phyloP scores from a whole-genome alignment of 179 eudicot species.

The Amaranthus tricolor region DNA sequence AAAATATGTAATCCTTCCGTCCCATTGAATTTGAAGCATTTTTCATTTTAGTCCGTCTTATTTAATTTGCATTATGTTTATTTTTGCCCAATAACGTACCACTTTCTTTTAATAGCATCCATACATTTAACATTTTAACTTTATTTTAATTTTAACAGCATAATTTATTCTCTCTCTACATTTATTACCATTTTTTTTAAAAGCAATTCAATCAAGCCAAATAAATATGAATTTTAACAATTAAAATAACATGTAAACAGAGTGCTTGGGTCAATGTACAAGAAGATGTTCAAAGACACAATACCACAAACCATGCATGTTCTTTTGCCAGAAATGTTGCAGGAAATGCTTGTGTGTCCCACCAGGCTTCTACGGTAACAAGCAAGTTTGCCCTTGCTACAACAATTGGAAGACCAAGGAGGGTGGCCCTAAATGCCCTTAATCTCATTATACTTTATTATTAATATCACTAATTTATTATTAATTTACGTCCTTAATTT shows the following conservation, averaged over 20 bases:
- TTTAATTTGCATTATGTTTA: no score
- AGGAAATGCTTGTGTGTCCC: slow-evolving; percentile 39
- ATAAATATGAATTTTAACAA: background rate
- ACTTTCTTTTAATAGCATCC: no score
- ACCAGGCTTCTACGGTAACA: slow-evolving; percentile 35
- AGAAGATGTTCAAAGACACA: slow-evolving; percentile 32
- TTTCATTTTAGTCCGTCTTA: no score
- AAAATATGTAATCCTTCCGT: no score
- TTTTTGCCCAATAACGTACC: no score
- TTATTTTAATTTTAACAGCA: no score
- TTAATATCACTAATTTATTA: background rate
- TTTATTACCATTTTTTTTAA: no score
- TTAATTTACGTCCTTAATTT: slow-evolving; percentile 40
- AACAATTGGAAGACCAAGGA: no score
- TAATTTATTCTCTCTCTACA: no score
- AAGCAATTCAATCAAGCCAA: no score
- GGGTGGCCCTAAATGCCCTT: slow-evolving; percentile 21
- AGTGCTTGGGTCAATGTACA: slow-evolving; percentile 24
- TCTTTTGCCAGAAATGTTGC: slow-evolving; percentile 36
- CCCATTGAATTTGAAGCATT: no score
- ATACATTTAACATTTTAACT: no score
- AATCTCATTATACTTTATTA: slow-evolving; percentile 4
- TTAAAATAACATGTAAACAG: slow-evolving; percentile 4
- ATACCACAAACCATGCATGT: background rate
- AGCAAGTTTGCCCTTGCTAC: slow-evolving; percentile 5